These are phyloP conservation scores for Cytospora piceicola DNA, from an alignment of 2,329 filamentous ascomycete species.

Conservation along the genomic window DNA sequence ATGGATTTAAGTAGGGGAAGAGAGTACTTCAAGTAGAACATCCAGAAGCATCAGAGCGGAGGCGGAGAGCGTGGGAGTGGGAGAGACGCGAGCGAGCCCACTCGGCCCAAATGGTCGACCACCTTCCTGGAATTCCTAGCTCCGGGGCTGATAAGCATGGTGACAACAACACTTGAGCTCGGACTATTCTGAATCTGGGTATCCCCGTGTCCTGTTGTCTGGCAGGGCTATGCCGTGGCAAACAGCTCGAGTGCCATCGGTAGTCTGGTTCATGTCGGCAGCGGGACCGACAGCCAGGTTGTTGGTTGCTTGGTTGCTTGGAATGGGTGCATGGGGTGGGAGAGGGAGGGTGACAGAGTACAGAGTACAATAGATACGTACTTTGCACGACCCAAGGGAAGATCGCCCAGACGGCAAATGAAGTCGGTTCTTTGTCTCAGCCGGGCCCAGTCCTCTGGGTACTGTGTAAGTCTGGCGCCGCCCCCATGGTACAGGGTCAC, in stretches of 20 bases:
- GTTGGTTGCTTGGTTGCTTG: not conserved
- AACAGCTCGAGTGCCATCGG: not conserved
- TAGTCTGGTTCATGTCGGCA: not conserved
- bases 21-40: not conserved
- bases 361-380: not conserved
- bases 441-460: constrained; percentile 30
- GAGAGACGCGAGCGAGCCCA: constrained; percentile 1
- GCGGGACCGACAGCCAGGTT: not conserved
- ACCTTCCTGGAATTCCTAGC: constrained; percentile 27
- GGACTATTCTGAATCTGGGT: constrained; percentile 4
- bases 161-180: not conserved
- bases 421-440: constrained; percentile 28
- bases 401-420: not conserved
- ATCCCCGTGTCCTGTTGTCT: constrained; percentile 6
- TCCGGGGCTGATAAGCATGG: constrained; percentile 13
- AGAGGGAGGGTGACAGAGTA: not conserved
- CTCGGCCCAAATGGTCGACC: constrained; percentile 13
- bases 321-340: not conserved
- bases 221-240: not conserved
- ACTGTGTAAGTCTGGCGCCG: constrained; percentile 20
- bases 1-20: not conserved
- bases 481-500: constrained; percentile 23
- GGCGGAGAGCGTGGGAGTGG: not conserved
- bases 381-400: constrained; percentile 9
- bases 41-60: not conserved